Conservation (phyloP, 192 early-diverging fungal species). For the Coemansia biformis region DNA sequence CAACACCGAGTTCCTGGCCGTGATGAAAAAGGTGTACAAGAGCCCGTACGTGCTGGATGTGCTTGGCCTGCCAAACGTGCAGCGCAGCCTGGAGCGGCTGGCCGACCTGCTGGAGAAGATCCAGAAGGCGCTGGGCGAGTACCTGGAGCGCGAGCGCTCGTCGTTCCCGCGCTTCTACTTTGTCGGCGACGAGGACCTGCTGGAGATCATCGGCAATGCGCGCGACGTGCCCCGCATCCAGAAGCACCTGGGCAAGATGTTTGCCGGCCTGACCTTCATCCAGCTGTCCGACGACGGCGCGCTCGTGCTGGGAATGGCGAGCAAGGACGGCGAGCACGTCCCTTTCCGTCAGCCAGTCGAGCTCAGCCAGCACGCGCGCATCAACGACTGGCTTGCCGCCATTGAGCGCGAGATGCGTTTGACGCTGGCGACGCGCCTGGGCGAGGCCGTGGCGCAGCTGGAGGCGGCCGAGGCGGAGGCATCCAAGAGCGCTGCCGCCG, state of each 20-base stretch:
- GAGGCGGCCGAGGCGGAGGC: slow-evolving; percentile 54
- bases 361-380: slow-evolving; percentile 77
- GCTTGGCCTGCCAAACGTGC: slow-evolving; percentile 85
- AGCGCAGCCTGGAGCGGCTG: slow-evolving; percentile 91
- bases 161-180: slow-evolving; percentile 99
- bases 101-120: slow-evolving; percentile 91
- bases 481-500: slow-evolving; percentile 46
- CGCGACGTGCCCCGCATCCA: slow-evolving; percentile 94
- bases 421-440: slow-evolving; percentile 73
- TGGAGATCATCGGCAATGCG: slow-evolving; percentile 99
- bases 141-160: slow-evolving; percentile 92
- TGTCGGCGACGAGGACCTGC: slow-evolving; percentile 99
- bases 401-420: slow-evolving; percentile 92
- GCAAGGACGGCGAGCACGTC: slow-evolving; percentile 89
- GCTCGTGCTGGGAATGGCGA: slow-evolving; percentile 75
- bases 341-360: slow-evolving; percentile 71
- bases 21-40: slow-evolving; percentile 99
- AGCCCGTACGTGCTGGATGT: slow-evolving; percentile 96
- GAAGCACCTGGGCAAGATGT: slow-evolving; percentile 99
- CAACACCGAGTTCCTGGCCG: slow-evolving; percentile 94
- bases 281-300: slow-evolving; percentile 75
- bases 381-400: slow-evolving; percentile 95
- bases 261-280: slow-evolving; percentile 88
- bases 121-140: slow-evolving; percentile 98
- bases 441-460: slow-evolving; percentile 66